These are phyloP conservation scores for Pythium phragmiticola DNA, from an alignment of 352 stramenopile species.

Conservation along the genomic window DNA sequence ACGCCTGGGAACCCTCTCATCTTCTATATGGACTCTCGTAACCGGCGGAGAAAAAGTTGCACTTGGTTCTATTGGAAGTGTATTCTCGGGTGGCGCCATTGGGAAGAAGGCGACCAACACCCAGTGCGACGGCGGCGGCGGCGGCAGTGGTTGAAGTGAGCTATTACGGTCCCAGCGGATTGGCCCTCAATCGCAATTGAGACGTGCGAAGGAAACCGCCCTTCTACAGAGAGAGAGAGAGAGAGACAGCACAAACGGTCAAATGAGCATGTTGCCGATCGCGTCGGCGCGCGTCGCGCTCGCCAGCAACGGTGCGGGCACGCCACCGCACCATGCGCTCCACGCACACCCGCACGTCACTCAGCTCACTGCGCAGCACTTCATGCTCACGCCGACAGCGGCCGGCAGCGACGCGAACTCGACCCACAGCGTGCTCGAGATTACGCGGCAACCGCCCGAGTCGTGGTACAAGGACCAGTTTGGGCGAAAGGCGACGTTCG, in stretches of 20 bases:
- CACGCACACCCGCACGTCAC: slow-evolving; percentile 10
- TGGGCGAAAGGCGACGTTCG: slow-evolving; percentile 72
- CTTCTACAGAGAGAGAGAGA: too few relatives aligned
- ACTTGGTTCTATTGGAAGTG: slow-evolving; percentile 19
- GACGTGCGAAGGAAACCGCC: not conserved
- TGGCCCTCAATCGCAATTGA: not conserved
- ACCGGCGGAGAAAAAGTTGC: slow-evolving; percentile 26
- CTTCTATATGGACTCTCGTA: slow-evolving; percentile 6
- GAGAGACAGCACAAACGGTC: too few relatives aligned
- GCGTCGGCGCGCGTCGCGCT: slow-evolving; percentile 13
- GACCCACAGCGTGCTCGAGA: slow-evolving; percentile 39
- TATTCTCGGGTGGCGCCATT: not conserved
- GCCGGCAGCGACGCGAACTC: slow-evolving; percentile 6
- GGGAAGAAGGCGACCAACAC: not conserved
- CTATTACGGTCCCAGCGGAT: not conserved
- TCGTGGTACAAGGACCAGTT: slow-evolving; percentile 84
- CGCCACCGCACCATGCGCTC: slow-evolving; percentile 13
- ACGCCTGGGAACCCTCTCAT: slow-evolving; percentile 2
- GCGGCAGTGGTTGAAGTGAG: not conserved
- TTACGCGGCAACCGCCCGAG: slow-evolving; percentile 55
- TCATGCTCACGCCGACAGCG: slow-evolving; percentile 13
- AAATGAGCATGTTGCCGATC: slow-evolving; percentile 15
- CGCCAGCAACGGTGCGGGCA: not conserved
- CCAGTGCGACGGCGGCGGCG: not conserved
- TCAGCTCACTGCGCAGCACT: slow-evolving; percentile 8